Base-by-base conservation (phyloP, 2,329 filamentous ascomycete species). In the Verticillium dahliae region DNA sequence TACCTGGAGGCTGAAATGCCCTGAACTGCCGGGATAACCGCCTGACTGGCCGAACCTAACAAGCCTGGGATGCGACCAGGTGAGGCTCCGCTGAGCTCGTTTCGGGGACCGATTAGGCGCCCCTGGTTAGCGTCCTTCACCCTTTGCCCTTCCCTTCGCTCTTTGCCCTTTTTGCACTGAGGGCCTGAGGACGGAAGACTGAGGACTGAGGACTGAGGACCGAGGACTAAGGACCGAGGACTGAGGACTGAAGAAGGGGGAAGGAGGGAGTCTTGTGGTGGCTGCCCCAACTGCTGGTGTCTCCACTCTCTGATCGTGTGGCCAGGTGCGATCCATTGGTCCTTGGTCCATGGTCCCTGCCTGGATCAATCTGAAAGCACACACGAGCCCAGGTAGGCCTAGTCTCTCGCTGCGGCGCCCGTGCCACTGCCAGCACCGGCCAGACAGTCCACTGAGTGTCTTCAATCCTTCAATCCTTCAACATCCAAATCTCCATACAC, bases 381-480 rank as follows among this genome's bases (percentile, higher is more conserved):
- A 4, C 27, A 4, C 18, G 45, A 52, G 7, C 45, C 45, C 45
- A 52, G 45, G 45, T 52, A 18, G 45, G 45, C 18, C 45, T 52
- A 52, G 45, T 22, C 45, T 52, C 45, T 52, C 7, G 45, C 18
- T 52, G 18, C n/a, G 45, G 45, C 45, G 45, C 45, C 45, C 22
- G 45, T 52, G 45, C 45, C 45, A 52, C 5, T 52, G 45, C 45
- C 45, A 52, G 45, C 39, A 41, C 18, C 45, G 45, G 15, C 45
- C 45, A 5, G 27, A 31, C 27, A 31, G 27, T 4, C 27, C 27
- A 31, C 27, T 31, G 27, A 52, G 59, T 59, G 52, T 65, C 64
- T 65, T 62, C 61, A 65, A 65, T 65, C 45, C 45, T 52, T 52
- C 45, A 52, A 52, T 27, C 64, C 63, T 65, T 65, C 64, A 65